These are phyloP conservation scores for Beauveria sp. DNA, from an alignment of 2,329 filamentous ascomycete species.

Conservation along the genomic window DNA sequence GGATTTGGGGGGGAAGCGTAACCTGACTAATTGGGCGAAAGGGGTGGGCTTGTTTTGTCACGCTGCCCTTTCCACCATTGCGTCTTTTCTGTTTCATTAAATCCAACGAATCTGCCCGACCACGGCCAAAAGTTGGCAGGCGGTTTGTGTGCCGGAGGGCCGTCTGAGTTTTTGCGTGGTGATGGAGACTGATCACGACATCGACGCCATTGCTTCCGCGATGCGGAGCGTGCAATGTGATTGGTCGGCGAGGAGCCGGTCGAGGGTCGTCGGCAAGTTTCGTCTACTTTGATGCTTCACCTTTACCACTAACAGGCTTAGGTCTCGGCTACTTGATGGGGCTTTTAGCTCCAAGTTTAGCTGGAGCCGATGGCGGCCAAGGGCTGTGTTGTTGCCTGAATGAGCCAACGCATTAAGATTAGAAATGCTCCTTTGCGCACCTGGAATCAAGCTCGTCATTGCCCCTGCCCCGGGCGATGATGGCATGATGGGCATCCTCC, in stretches of 20 bases:
- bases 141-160: not conserved
- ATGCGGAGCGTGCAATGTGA: conserved; percentile 26
- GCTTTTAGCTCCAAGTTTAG: conserved; percentile 8
- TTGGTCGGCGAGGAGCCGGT: conserved; percentile 22
- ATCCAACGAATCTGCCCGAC: not conserved
- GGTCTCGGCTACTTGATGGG: conserved; percentile 4
- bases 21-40: conserved; percentile 11
- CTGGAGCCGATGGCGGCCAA: conserved; percentile 1
- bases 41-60: not conserved
- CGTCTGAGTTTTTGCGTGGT: conserved; percentile 17
- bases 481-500: not conserved
- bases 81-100: not conserved
- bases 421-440: not conserved
- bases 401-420: conserved; percentile 9
- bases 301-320: not conserved
- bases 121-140: not conserved
- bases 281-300: not conserved
- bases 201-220: conserved; percentile 44
- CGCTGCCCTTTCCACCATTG: not conserved
- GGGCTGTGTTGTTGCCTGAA: conserved; percentile 5
- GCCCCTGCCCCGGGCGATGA: not conserved
- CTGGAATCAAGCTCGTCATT: not conserved
- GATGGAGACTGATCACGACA: conserved; percentile 41
- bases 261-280: conserved; percentile 7
- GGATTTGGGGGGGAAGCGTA: not conserved